Evolutionary conservation across 163 green algal genomes (phyloP).

Genomic region (Volvox carteri): DNA sequence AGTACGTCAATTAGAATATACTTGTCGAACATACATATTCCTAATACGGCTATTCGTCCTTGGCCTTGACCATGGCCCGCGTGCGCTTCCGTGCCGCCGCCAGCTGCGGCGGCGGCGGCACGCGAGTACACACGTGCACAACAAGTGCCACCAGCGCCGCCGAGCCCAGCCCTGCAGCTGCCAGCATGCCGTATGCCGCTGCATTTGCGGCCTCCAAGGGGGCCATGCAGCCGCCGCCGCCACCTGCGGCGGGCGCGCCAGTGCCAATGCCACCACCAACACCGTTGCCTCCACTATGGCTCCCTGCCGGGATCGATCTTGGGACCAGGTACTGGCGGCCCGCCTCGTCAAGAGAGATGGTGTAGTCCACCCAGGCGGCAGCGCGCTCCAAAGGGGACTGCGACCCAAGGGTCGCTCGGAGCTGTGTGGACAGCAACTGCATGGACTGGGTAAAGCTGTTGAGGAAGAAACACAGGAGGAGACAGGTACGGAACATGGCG

Average conservation of each 20-base stretch:
- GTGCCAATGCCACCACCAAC: not conserved
- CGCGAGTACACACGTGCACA: conserved; percentile 45
- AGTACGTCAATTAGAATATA: too few species aligned
- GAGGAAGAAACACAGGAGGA: not conserved
- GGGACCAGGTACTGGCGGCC: conserved; percentile 35
- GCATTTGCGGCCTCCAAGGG: not conserved
- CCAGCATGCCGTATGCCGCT: conserved; percentile 1
- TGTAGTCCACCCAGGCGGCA: conserved; percentile 39
- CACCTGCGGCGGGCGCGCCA: not conserved
- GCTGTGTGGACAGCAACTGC: conserved; percentile 48
- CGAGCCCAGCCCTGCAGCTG: not conserved
- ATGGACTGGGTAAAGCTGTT: conserved; percentile 34
- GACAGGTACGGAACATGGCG: not conserved
- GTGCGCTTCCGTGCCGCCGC: not conserved
- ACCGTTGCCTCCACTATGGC: not conserved
- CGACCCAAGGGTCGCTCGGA: conserved; percentile 36
- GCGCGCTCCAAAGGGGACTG: not conserved
- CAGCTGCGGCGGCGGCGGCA: conserved; percentile 27
- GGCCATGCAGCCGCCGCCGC: conserved; percentile 31
- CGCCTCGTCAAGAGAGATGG: not conserved
- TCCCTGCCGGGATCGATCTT: not conserved
- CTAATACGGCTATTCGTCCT: conserved; percentile 47
- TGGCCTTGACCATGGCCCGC: not conserved
- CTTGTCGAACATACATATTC: too few species aligned
- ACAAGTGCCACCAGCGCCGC: not conserved